Base-by-base conservation (phyloP, 306 rosid genomes). In the Adenanthera pavonina region DNA sequence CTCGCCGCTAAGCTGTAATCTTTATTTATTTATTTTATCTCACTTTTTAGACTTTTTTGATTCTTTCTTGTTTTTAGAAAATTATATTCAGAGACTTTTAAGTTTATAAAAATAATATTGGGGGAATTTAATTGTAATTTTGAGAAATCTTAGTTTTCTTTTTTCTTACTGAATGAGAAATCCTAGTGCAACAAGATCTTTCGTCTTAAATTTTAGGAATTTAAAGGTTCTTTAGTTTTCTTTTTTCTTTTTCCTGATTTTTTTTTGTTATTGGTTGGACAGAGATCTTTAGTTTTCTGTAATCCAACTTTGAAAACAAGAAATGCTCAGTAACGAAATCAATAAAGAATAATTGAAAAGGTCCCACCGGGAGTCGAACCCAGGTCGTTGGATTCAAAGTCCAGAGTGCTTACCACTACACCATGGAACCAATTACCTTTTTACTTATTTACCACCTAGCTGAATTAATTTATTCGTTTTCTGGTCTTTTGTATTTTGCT, bases 311-410 rank as follows among this genome's bases (percentile, higher is more conserved):
- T 40, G 65, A 38, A 0, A 15, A 16, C 0, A 34, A 70, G 48
- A 34, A 77, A 65, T 53, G 4, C 64, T 56, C 35, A 25, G 49
- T 34, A 14, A 15, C 46, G 60, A 72, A 51, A 7, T 8, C 6
- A 3, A 33, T 72, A 25, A 70, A 47, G 7, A 19, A 8, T 0
- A 8, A 46, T 10, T 25, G 20, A 5, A 19, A 30, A 64, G 84
- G 88, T 81, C 79, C 82, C 82, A 81, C 78, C 69, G 70, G 78
- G 61, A 85, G 80, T 80, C 49, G 72, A 80, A 76, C 82, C 87
- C 85, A 71, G 84, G 72, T 67, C 51, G 72, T 14, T 62, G 69
- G 48, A 17, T 67, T 66, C 25, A 66, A 66, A 66, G 71, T 66
- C 71, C 71, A 38, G 71, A 38, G 71, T 66, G 71, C 71, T 81